Evolutionary conservation across 1,284 basidiomycete species (phyloP), one percentile per base, ranked within the genome.

Genomic region (Puccinia hordei): DNA sequence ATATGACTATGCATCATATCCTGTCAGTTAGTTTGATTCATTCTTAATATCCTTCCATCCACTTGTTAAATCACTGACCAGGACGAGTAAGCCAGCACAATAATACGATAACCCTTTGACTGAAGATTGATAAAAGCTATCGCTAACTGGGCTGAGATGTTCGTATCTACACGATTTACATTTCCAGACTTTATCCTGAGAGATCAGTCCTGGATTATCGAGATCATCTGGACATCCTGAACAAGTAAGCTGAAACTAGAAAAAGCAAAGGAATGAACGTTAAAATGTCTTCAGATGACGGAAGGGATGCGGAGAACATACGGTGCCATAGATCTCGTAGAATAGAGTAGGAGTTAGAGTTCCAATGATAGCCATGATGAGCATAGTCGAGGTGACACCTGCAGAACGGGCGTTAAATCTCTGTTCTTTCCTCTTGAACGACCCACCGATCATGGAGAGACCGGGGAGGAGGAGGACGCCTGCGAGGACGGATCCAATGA

Each of bases 301-400:
- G 24, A 6, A 63, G 2, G 1, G 27, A 27, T 8, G 13, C 17
- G 59, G 71, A 24, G 33, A 30, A 90, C 94, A 86, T 84, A 96
- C 95, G 83, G 94, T 95, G 65, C 97, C 97, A 86, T 98, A 99
- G 22, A 93, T 96, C 87, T 99, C 95, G 87, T 99, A 99, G 86
- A 99, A 99, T 83, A 99, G 86, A 0, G 97, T 99, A 3, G 97
- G 97, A 0, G 95, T 92, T 78, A 99, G 88, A 2, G 94, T 94
- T 19, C 97, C 97, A 81, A 99, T 98, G 85, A 99, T 95, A 8
- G 97, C 97, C 96, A 99, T 99, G 87, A 99, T 99, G 84, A 99
- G 87, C 94, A 99, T 97, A 87, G 98, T 98, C 84, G 94, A 97
- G 0, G 97, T 99, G 15, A 99, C 97, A 68, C 97, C 94, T 3